Evolutionary conservation across 768 basidiomycete species (phyloP), one percentile per base, ranked within the genome.

Genomic region (Infundibulicybe gibba): DNA sequence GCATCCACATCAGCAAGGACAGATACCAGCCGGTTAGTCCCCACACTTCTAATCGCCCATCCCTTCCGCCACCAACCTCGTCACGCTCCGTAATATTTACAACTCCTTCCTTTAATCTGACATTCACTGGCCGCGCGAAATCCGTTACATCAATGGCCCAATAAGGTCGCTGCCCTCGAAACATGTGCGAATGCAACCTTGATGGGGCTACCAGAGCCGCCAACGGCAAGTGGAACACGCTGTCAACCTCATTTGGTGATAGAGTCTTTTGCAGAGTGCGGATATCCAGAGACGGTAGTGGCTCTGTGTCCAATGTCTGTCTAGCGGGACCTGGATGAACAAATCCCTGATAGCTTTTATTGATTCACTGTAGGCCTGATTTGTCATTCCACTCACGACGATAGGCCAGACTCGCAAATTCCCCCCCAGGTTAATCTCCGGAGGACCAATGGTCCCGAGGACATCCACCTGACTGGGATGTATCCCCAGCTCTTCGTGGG

Each of bases 21-120:
- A 89, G 69, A 66, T 89, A 91, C 87, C 88, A 90, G 32, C 88
- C 90, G 16, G 90, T 90, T 58, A 91, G 64, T 0, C 90, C 88
- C 87, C 89, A 91, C 20, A 90, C 79, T 57, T 90, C 85, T 13
- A 89, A 62, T 48, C 69, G 68, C 10, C 72, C 77, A 40, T 68
- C 64, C 34, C 60, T 63, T 21, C 70, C 74, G 15, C 63, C 60
- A 12, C 72, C 72, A 37, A 74, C 63, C 50, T 77, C 70, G 43
- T 73, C 71, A 43, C 64, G 60, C 33, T 64, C 59, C 34, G 53
- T 57, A 44, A 37, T 15, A 33, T 48, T 44, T 32, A 21, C 43
- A 5, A 57, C 57, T 44, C 60, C 58, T 52, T 70, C 65, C 42
- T 55, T 66, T 37, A 57, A 43, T 57, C 61, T 65, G 5, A 41